Conservation (phyloP, 1,284 basidiomycete species). For the Ganoderma meredithae region DNA sequence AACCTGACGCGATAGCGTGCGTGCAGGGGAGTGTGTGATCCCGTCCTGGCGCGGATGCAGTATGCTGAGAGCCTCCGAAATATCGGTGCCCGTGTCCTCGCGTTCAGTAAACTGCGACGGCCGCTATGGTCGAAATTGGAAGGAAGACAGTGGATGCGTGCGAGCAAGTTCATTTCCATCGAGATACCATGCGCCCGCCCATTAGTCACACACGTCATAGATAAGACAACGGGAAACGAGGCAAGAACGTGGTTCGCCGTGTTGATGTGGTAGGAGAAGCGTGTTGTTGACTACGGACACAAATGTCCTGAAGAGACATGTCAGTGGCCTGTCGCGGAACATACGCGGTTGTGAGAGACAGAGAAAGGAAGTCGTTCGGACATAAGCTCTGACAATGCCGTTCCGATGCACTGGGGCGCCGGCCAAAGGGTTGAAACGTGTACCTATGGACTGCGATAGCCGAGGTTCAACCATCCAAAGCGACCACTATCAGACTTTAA, state of each 20-base stretch:
- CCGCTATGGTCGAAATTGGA: neutral
- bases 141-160: neutral
- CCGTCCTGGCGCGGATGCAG: neutral
- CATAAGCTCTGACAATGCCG: neutral
- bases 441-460: neutral
- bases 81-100: conserved; percentile 1
- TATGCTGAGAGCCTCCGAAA: neutral
- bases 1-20: neutral
- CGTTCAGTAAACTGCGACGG: neutral
- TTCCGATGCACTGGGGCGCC: neutral
- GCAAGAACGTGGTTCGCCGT: neutral
- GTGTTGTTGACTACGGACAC: neutral
- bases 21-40: neutral
- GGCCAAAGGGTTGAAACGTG: neutral
- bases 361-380: neutral
- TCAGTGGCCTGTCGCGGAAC: neutral
- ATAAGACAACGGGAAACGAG: conserved; percentile 14
- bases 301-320: neutral
- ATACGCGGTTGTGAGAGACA: neutral
- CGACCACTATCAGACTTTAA: conserved; percentile 3
- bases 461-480: neutral
- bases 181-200: neutral
- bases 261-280: neutral
- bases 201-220: conserved; percentile 18
- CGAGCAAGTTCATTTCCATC: conserved; percentile 13